These are phyloP conservation scores for Oxytropis ochrocephala DNA, from an alignment of 306 rosid species.

Conservation along the genomic window DNA sequence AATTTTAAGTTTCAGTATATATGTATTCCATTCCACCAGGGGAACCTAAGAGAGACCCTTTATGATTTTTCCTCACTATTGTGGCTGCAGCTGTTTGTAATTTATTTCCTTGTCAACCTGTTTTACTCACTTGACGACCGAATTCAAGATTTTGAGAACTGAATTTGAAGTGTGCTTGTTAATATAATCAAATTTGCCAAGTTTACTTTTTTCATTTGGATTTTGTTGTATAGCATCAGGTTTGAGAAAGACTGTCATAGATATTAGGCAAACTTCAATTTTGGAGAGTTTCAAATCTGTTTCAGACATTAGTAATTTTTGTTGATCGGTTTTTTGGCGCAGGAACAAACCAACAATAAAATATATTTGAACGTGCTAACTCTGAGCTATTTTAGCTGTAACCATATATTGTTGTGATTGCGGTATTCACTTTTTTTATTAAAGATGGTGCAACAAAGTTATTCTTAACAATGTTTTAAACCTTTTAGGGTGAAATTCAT, in stretches of 20 bases:
- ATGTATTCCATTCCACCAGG: background rate
- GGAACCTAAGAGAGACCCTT: background rate
- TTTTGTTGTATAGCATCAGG: background rate
- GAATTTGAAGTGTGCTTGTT: background rate
- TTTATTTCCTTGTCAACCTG: background rate
- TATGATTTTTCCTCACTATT: background rate
- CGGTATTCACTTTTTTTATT: background rate
- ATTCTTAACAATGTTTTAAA: conserved; percentile 17
- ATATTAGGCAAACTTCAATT: background rate
- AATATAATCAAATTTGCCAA: background rate
- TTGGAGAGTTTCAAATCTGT: background rate
- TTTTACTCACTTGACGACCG: background rate
- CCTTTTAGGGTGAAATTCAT: conserved; percentile 73
- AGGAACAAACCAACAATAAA: background rate
- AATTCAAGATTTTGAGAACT: background rate
- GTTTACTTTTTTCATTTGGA: background rate
- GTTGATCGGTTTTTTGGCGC: background rate
- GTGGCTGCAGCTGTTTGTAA: background rate
- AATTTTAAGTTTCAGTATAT: background rate
- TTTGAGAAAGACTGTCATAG: background rate
- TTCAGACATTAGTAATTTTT: background rate
- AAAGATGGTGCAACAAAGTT: background rate
- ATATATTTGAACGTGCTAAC: background rate
- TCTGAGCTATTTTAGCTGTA: background rate
- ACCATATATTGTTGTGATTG: background rate